These are phyloP conservation scores for Malus sylvestris DNA, from an alignment of 306 rosid genomes.

Conservation along the genomic window DNA sequence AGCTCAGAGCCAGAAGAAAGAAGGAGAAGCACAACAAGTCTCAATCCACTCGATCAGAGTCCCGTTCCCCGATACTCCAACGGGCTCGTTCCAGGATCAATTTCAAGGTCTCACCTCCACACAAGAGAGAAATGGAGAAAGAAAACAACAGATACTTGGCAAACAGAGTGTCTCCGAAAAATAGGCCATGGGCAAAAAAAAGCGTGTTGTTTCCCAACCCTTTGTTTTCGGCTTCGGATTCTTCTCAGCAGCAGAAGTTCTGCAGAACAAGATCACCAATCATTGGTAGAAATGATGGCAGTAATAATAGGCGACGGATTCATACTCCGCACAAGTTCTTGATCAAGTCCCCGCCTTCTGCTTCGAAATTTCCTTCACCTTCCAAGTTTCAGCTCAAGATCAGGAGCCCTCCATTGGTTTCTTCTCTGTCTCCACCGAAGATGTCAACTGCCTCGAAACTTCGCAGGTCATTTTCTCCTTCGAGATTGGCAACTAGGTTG, in stretches of 20 bases:
- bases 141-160: conserved; percentile 51
- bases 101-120: conserved; percentile 85
- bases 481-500: conserved; percentile 61
- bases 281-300: conserved; percentile 34
- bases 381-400: conserved; percentile 58
- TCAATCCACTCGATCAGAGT: conserved; percentile 22
- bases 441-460: conserved; percentile 56
- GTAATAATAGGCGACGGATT: conserved; percentile 14
- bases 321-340: conserved; percentile 71
- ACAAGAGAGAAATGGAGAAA: conserved; percentile 49
- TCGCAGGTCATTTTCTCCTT: conserved; percentile 68
- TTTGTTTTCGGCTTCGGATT: conserved; percentile 48
- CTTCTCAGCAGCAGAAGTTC: conserved; percentile 42
- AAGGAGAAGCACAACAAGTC: conserved; percentile 66
- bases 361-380: conserved; percentile 47
- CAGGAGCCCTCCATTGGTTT: conserved; percentile 46
- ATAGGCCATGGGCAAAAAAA: conserved; percentile 79
- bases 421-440: conserved; percentile 66
- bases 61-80: conserved; percentile 47
- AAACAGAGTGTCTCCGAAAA: conserved; percentile 78
- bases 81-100: conserved; percentile 74
- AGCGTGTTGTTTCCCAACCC: conserved; percentile 93
- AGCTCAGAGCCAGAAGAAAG: conserved; percentile 67
- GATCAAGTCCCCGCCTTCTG: conserved; percentile 67
- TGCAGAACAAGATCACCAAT: conserved; percentile 72